Conservation (phyloP, 345 rosid genomes). For the Camelina sativa region DNA sequence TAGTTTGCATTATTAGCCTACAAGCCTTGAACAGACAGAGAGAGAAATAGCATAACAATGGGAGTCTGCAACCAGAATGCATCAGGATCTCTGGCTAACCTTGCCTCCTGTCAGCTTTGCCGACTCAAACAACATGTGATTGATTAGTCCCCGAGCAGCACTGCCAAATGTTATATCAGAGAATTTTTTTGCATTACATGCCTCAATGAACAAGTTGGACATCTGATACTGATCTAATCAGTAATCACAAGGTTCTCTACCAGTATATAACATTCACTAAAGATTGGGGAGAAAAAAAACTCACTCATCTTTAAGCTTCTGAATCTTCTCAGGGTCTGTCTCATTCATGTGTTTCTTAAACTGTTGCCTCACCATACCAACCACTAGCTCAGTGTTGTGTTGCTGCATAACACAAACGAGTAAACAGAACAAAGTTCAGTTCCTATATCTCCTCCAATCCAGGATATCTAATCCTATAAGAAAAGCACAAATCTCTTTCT, state of each 20-base stretch:
- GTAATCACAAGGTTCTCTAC: not conserved
- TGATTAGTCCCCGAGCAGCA: slow-evolving; percentile 95
- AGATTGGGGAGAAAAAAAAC: slow-evolving; percentile 39
- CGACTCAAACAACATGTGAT: slow-evolving; percentile 83
- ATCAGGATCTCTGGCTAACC: slow-evolving; percentile 58
- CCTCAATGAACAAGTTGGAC: slow-evolving; percentile 19
- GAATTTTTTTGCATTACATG: not conserved
- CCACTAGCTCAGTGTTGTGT: slow-evolving; percentile 80
- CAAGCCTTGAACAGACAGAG: slow-evolving; percentile 28
- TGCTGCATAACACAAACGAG: slow-evolving; percentile 56
- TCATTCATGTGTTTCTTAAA: slow-evolving; percentile 80
- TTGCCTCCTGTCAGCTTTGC: slow-evolving; percentile 82
- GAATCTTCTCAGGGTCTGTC: slow-evolving; percentile 89
- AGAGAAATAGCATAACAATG: not conserved
- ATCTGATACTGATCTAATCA: not conserved
- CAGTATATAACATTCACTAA: slow-evolving; percentile 5
- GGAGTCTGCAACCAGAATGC: slow-evolving; percentile 22
- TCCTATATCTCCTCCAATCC: not conserved
- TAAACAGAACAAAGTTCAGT: slow-evolving; percentile 3
- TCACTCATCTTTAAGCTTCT: slow-evolving; percentile 89
- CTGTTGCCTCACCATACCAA: slow-evolving; percentile 86
- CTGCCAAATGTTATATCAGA: slow-evolving; percentile 54
- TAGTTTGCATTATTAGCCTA: slow-evolving; percentile 27
- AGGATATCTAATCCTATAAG: not conserved
- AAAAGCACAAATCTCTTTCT: slow-evolving; percentile 19